These are phyloP conservation scores for Solanum sparsipilum DNA, from an alignment of 257 asterid species.

Conservation along the genomic window DNA sequence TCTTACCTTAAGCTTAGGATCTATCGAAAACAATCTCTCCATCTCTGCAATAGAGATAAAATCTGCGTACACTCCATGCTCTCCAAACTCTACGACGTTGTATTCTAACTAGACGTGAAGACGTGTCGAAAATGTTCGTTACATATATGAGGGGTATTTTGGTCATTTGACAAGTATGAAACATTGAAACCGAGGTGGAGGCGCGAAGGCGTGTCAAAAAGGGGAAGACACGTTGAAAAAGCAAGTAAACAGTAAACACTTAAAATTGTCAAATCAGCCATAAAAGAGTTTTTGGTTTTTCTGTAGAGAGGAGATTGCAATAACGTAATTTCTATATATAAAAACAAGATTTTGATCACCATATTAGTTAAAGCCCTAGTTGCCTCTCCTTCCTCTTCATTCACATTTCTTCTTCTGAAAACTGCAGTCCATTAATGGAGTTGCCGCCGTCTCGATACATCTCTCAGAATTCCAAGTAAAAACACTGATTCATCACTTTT, in stretches of 20 bases:
- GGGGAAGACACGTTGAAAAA: not conserved
- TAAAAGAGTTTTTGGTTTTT: constrained; percentile 15
- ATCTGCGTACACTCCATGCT: not conserved
- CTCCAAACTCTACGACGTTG: not conserved
- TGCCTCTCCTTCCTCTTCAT: not conserved
- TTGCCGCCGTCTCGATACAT: constrained; percentile 47
- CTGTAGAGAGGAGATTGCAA: not conserved
- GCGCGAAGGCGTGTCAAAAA: not conserved
- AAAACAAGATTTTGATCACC: not conserved
- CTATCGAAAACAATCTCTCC: too few relatives aligned
- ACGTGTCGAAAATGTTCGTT: not conserved
- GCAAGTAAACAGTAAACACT: constrained; percentile 5
- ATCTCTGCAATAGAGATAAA: not conserved
- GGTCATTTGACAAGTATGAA: not conserved
- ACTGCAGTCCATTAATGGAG: constrained; percentile 30
- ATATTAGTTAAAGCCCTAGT: not conserved
- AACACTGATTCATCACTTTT: not conserved
- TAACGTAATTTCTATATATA: not conserved
- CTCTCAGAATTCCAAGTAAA: constrained; percentile 6
- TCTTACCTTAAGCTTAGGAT: not conserved
- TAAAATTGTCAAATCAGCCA: not conserved
- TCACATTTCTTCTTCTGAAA: not conserved
- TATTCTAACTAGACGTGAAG: not conserved
- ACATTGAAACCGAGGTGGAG: not conserved
- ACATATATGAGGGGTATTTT: not conserved